Evolutionary conservation across 345 rosid species (phyloP).

Genomic region (Turnera subulata): DNA sequence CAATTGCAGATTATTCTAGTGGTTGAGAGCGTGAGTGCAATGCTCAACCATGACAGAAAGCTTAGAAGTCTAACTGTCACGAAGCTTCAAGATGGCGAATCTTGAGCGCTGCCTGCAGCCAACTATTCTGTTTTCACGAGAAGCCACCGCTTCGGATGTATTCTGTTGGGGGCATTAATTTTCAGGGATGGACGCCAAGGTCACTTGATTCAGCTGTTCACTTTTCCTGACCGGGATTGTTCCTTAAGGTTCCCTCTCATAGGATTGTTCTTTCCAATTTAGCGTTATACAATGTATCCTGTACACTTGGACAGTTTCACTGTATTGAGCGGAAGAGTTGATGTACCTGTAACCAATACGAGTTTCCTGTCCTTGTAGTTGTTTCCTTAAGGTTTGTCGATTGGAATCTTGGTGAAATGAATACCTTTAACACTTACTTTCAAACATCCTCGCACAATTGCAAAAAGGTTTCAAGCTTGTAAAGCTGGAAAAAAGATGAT

Average conservation of each 20-base stretch:
- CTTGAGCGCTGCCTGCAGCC: slow-evolving; percentile 13
- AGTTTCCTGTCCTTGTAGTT: not conserved
- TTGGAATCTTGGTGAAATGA: not conserved
- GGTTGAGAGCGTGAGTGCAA: slow-evolving; percentile 72
- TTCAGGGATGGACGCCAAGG: not conserved
- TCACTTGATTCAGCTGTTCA: too few species aligned
- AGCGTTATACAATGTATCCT: not conserved
- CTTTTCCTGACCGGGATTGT: not conserved
- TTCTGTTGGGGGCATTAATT: not conserved
- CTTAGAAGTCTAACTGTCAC: slow-evolving; percentile 32
- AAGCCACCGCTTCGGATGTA: not conserved
- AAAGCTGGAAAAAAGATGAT: too few species aligned
- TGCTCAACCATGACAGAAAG: slow-evolving; percentile 79
- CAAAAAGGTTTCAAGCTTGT: too few species aligned
- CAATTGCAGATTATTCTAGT: slow-evolving; percentile 62
- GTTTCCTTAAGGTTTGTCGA: not conserved
- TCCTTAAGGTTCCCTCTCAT: not conserved
- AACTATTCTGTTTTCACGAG: not conserved
- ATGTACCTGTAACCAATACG: too few species aligned
- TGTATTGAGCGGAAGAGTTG: too few species aligned
- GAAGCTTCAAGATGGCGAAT: slow-evolving; percentile 32
- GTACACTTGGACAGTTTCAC: not conserved
- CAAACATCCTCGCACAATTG: too few species aligned
- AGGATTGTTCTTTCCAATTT: not conserved
- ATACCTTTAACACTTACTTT: too few species aligned